phyloP scores from a whole-genome alignment of 2,329 filamentous ascomycete species.

The Zarea fungicola region DNA sequence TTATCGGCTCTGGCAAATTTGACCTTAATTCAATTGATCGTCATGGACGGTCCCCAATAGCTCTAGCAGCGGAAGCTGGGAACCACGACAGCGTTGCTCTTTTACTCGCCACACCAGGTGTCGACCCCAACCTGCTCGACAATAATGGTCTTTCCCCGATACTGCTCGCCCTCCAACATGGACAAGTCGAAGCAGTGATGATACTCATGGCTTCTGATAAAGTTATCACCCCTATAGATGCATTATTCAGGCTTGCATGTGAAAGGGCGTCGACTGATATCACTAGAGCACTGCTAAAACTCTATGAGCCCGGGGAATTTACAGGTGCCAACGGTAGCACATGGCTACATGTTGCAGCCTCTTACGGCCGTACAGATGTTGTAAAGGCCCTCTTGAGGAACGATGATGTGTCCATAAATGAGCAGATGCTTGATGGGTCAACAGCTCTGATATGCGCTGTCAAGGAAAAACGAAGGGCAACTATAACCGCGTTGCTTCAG shows the following conservation, averaged over 20 bases:
- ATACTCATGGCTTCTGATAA: not conserved
- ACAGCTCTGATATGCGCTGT: not conserved
- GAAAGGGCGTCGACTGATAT: not conserved
- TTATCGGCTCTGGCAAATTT: not conserved
- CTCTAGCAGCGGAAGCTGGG: not conserved
- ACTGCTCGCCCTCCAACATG: not conserved
- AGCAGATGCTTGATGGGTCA: not conserved
- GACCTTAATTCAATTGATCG: not conserved
- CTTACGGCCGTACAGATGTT: not conserved
- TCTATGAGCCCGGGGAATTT: no score
- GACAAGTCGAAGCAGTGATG: not conserved
- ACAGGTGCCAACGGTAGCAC: not conserved
- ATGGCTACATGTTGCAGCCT: conserved; percentile 3
- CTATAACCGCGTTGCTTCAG: not conserved
- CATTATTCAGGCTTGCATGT: not conserved
- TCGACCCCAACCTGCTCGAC: not conserved
- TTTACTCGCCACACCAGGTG: not conserved
- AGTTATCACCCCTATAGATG: not conserved
- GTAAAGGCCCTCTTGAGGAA: not conserved
- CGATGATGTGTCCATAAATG: not conserved
- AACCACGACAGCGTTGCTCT: not conserved
- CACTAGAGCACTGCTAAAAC: not conserved
- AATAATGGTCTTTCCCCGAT: not conserved
- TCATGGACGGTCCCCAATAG: not conserved
- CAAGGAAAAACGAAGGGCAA: not conserved